Base-by-base conservation (phyloP, 192 early-diverging fungal genomes). In the Spinellus fusiger region DNA sequence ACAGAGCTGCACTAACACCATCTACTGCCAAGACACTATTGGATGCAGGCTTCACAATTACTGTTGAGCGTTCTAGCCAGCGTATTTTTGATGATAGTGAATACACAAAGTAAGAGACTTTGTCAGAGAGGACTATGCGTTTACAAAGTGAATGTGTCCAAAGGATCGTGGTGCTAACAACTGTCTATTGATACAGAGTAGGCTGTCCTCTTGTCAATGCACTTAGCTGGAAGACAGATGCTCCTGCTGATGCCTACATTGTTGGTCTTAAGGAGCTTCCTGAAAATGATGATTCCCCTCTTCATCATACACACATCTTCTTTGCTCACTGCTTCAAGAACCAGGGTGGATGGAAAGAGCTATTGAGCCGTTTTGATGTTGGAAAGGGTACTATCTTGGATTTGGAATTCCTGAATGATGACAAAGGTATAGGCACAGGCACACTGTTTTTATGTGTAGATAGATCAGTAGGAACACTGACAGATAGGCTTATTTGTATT, bases 281-380 rank as follows among this genome's bases (percentile, higher is more conserved):
- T 28, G 93, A 96, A 67, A 88, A 89, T 72, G 94, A 96, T 77
- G 75, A 82, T 37, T 84, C 89, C 25, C 90, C 96, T 49, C 84
- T 98, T 22, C 73, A 83, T 13, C 96, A 98, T 73, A 84, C 84
- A 47, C 96, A 98, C 78, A 95, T 98, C 66, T 94, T 95, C 83
- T 98, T 98, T 74, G 96, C 96, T 40, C 96, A 98, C 74, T 98
- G 96, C 80, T 98, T 84, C 84, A 98, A 98, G 84, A 75, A 82
- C 62, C 96, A 98, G 75, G 89, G 76, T 56, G 96, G 94, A 18
- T 98, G 96, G 96, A 84, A 83, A 66, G 86, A 95, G 35, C 84
- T 96, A 29, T 77, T 98, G 26, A 74, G 66, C 31, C 83, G 94
- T 56, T 98, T 98, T 66, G 78, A 86, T 68, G 69, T 75, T 49